Conservation (phyloP, 345 rosid genomes). For the Reutealis trisperma region DNA sequence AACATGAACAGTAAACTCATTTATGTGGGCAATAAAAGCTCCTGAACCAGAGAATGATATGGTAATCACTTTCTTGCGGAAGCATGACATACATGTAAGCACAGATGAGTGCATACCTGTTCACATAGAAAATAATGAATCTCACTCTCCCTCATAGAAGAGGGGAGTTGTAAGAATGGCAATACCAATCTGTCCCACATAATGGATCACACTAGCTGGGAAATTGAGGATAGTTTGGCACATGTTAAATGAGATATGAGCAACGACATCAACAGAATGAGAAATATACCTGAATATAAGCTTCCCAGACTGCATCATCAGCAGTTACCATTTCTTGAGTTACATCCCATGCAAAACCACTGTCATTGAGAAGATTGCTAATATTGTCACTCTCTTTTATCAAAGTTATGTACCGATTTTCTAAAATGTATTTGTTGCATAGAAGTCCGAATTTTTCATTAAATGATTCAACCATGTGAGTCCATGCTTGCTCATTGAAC, state of each 20-base stretch:
- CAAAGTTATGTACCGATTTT: constrained; percentile 53
- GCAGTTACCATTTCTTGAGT: constrained; percentile 52
- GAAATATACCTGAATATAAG: constrained; percentile 52
- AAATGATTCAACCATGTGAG: constrained; percentile 51
- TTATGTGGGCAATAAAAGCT: background rate
- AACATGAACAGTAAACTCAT: background rate
- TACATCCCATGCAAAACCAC: constrained; percentile 67
- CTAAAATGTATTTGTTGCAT: constrained; percentile 50
- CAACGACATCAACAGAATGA: background rate
- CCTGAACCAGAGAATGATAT: background rate
- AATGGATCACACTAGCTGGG: background rate
- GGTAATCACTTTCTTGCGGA: background rate
- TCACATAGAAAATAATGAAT: no score
- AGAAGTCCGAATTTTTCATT: constrained; percentile 51
- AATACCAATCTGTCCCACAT: background rate
- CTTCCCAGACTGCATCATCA: constrained; percentile 57
- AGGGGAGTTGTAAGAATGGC: background rate
- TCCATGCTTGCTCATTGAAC: constrained; percentile 65
- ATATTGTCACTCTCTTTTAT: constrained; percentile 65
- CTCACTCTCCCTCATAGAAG: background rate
- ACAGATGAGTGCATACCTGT: background rate
- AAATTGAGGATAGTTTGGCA: background rate
- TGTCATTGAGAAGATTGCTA: constrained; percentile 47
- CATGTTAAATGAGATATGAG: background rate
- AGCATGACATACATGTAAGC: background rate